Evolutionary conservation across 495 filamentous ascomycete genomes (phyloP).

Genomic region (Sordaria brevicollis): DNA sequence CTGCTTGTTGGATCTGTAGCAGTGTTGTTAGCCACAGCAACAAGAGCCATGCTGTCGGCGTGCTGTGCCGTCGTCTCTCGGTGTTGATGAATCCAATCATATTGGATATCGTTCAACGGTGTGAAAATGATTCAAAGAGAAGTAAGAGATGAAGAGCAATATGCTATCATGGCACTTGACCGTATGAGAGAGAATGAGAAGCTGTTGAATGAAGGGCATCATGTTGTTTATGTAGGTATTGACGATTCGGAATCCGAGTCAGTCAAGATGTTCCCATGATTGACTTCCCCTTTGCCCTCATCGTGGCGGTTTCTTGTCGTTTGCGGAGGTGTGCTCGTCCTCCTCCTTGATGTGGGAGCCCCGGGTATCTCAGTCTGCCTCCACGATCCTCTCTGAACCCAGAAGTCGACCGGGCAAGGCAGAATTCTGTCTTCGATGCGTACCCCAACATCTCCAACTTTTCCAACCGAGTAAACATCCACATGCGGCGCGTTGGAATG

Average conservation of each 20-base stretch:
- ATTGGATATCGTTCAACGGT: background rate
- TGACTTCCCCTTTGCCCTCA: background rate
- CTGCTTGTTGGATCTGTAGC: background rate
- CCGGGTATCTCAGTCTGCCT: background rate
- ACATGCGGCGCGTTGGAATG: background rate
- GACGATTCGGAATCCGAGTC: background rate
- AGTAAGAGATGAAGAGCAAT: background rate
- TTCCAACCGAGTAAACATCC: background rate
- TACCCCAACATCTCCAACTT: background rate
- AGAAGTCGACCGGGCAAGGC: background rate
- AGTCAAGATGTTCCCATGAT: background rate
- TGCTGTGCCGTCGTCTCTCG: background rate
- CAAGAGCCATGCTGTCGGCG: background rate
- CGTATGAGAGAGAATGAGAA: background rate
- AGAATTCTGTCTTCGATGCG: background rate
- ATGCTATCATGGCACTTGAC: background rate
- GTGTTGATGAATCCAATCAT: background rate
- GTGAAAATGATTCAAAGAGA: background rate
- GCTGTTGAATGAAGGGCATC: background rate
- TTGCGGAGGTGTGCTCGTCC: background rate
- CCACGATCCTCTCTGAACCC: background rate
- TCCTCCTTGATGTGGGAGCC: background rate
- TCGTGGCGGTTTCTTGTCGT: background rate
- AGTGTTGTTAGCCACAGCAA: background rate
- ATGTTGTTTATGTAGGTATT: background rate